These are phyloP conservation scores for Auxenochlorella protothecoides DNA, from an alignment of 139 green algal genomes.

Conservation along the genomic window DNA sequence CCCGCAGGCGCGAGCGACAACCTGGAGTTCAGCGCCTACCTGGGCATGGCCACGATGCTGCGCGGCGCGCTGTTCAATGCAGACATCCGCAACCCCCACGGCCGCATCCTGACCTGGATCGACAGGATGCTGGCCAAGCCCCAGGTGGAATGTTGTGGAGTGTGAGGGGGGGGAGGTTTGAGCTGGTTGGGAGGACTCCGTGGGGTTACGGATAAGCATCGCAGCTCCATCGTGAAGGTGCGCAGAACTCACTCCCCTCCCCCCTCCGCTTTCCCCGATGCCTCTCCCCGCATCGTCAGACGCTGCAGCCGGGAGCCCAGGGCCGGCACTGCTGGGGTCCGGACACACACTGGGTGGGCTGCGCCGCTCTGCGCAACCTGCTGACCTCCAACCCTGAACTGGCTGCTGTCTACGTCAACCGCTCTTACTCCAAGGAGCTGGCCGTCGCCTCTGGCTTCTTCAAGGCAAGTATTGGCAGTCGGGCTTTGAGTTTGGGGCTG, in stretches of 20 bases:
- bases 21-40: conserved; percentile 46
- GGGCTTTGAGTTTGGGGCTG: too few species aligned
- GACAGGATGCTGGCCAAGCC: conserved; percentile 29
- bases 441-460: conserved; percentile 58
- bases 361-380: too few species aligned
- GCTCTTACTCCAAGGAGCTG: conserved; percentile 54
- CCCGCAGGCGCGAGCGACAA: not conserved
- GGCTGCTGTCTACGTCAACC: conserved; percentile 48
- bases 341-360: too few species aligned
- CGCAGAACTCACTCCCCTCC: too few species aligned
- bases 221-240: too few species aligned
- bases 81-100: conserved; percentile 29
- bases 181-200: too few species aligned
- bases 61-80: conserved; percentile 49
- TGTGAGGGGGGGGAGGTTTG: too few species aligned
- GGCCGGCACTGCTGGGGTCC: too few species aligned
- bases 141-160: too few species aligned
- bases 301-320: too few species aligned
- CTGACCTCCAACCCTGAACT: conserved; percentile 38
- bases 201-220: too few species aligned
- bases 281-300: not conserved
- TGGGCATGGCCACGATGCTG: conserved; percentile 65
- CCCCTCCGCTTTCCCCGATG: not conserved
- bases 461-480: conserved; percentile 21
- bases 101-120: conserved; percentile 33